phyloP scores from a whole-genome alignment of 148 eudicot genomes.

The Rhododendron kiyosumense region DNA sequence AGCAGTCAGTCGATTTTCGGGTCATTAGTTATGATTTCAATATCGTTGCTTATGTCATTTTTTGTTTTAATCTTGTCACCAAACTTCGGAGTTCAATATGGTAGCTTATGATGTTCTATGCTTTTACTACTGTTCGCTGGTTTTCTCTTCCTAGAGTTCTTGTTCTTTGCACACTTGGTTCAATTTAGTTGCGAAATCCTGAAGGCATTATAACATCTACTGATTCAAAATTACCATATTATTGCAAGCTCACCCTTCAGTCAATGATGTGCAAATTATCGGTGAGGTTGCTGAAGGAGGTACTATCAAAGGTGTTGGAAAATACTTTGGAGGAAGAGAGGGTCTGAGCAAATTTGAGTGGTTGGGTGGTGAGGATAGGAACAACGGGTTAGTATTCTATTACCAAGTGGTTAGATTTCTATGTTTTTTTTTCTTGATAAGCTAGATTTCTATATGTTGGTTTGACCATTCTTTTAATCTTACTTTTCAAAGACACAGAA shows the following conservation, averaged over 20 bases:
- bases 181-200: conserved; percentile 2
- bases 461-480: neutral
- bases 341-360: conserved; percentile 98
- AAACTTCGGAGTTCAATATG: neutral
- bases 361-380: conserved; percentile 64
- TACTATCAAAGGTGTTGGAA: conserved; percentile 67
- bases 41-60: neutral
- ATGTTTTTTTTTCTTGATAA: no score
- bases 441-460: neutral
- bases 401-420: neutral
- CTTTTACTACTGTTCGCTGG: neutral
- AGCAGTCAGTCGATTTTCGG: neutral
- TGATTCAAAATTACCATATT: neutral
- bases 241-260: conserved; percentile 87
- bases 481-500: neutral
- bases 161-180: neutral
- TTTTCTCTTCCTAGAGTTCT: neutral
- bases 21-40: neutral
- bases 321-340: conserved; percentile 94
- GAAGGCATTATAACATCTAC: conserved; percentile 4
- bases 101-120: neutral
- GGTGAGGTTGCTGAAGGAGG: conserved; percentile 82
- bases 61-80: neutral
- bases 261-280: conserved; percentile 57
- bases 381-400: conserved; percentile 53